A percentile compares a stretch with the other conserved stretches of the same genome.
These are phyloP conservation scores for Mycena crocata DNA, from an alignment of 768 basidiomycete species.

Conservation along the genomic window DNA sequence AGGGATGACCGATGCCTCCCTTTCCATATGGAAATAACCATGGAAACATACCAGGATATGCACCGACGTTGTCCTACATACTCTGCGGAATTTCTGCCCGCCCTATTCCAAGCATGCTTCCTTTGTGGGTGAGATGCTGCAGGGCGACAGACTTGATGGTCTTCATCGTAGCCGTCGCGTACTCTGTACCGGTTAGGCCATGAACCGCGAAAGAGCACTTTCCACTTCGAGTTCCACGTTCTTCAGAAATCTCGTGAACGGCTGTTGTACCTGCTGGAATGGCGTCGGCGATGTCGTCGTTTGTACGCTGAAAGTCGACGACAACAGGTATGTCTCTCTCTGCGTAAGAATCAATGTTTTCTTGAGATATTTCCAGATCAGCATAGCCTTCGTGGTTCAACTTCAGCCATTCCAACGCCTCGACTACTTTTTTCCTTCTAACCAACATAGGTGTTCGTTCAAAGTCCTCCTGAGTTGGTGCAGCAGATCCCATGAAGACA, in stretches of 20 bases:
- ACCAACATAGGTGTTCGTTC: constrained; percentile 30
- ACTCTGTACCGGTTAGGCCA: constrained; percentile 44
- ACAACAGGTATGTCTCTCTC: constrained; percentile 17
- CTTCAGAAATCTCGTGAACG: constrained; percentile 16
- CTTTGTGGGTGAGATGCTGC: constrained; percentile 30
- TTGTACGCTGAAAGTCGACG: constrained; percentile 17
- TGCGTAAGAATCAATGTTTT: constrained; percentile 18
- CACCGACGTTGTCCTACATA: constrained; percentile 43
- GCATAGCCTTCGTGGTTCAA: constrained; percentile 25
- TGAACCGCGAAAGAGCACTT: constrained; percentile 52
- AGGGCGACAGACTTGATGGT: constrained; percentile 37
- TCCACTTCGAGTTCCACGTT: constrained; percentile 37
- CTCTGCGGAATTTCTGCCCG: constrained; percentile 27
- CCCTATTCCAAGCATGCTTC: constrained; percentile 37
- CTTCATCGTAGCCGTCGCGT: constrained; percentile 24
- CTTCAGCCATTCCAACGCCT: constrained; percentile 27
- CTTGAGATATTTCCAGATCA: constrained; percentile 24
- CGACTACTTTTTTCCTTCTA: constrained; percentile 19
- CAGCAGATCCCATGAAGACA: neutral
- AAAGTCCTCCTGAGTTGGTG: neutral
- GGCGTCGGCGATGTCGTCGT: neutral
- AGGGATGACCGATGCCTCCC: constrained; percentile 41
- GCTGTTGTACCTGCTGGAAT: neutral
- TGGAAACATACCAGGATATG: constrained; percentile 53
- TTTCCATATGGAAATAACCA: constrained; percentile 55